Evolutionary conservation across 164 flowering plant species (phyloP), one percentile per base, ranked within the genome.

Genomic region (Houttuynia cordata): DNA sequence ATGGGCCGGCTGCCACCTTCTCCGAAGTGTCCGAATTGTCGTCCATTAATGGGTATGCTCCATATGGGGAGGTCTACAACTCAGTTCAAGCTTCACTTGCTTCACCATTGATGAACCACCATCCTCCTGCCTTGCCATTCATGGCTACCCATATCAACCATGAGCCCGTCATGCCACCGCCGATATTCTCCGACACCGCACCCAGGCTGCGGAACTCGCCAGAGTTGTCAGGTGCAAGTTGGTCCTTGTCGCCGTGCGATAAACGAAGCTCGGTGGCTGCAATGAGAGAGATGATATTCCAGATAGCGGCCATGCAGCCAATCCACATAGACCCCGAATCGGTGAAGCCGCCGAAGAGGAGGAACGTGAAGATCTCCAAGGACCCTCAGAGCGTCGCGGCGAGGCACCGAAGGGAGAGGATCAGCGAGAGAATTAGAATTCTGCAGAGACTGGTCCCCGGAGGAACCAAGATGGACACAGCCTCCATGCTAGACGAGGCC

Each of bases 321-420:
- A 76, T 82, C 51, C 76, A 82, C 68, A 82, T 82, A 23, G 86
- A 82, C 64, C 86, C 83, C 24, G 83, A 79, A 45, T 74, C 86
- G 1, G 76, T 82, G 54, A 82, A 80, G 69, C 79, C 83, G 1
- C 86, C 83, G 0, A 82, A 76, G 76, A 57, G 86, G 51, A 59
- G 80, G 71, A 82, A 82, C 60, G 86, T 82, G 62, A 80, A 78
- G 79, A 78, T 82, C 66, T 79, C 83, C 0, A 76, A 78, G 49
- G 86, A 82, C 56, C 86, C 86, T 3, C 86, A 82, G 53, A 80
- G 82, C 63, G 82, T 82, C 20, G 86, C 86, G 18, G 86, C 86
- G 9, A 68, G 86, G 51, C 86, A 80, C 23, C 55, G 86, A 19
- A 66, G 86, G 51, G 83, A 82, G 56, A 63, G 81, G 71, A 82